Conservation (phyloP, 441 rosid genomes). For the Corymbia citriodora region DNA sequence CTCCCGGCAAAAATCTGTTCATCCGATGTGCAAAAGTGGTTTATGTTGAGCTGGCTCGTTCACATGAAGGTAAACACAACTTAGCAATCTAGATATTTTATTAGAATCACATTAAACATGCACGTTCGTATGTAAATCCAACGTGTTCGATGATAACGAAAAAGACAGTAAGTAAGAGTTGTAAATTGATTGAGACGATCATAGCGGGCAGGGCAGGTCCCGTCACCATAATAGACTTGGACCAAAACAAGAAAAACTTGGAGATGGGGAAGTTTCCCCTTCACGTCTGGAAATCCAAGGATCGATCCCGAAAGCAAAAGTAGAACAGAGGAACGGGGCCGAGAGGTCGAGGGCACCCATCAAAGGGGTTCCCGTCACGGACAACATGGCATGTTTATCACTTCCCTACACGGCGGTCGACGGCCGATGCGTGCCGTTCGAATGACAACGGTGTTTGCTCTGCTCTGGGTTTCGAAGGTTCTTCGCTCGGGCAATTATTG, state of each 20-base stretch:
- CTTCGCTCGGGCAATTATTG: background rate
- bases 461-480: background rate
- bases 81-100: background rate
- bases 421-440: background rate
- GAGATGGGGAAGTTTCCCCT: background rate
- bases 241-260: background rate
- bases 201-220: background rate
- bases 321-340: background rate
- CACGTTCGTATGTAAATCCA: background rate
- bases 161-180: fast-evolving
- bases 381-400: background rate
- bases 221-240: background rate
- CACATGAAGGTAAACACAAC: background rate
- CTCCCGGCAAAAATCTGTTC: background rate
- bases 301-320: background rate
- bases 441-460: no score
- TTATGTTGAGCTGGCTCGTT: background rate
- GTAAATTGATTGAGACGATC: background rate
- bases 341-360: background rate
- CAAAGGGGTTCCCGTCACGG: background rate
- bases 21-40: no score
- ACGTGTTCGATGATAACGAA: no score
- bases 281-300: background rate
- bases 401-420: background rate
- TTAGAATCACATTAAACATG: background rate